Base-by-base conservation (phyloP, 495 filamentous ascomycete genomes). In the Annulohypoxylon moriforme region DNA sequence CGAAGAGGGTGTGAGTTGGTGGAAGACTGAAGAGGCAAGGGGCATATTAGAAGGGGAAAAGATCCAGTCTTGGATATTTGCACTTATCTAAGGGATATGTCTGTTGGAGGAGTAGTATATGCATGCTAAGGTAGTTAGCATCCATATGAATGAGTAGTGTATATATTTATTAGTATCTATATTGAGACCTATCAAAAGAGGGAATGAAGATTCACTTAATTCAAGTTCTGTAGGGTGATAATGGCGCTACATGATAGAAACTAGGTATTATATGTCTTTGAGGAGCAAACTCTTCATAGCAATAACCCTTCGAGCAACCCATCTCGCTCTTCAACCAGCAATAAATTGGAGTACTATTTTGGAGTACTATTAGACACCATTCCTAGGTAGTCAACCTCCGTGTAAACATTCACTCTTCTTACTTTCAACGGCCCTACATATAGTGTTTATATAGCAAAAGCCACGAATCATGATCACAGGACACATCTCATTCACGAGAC, bases 1-100 rank as follows among this genome's bases (percentile, higher is more conserved):
- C 27, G 88, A 89, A 74, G 82, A 88, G 57, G 92, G 92, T 3
- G 87, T 88, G 72, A 91, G 92, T 75, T 97, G 93, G 90, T 97
- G 94, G 94, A 88, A 79, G 78, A 88, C 84, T 24, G 89, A 90
- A 59, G 89, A 89, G 78, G 91, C 91, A 0, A 88, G 82, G 82
- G 78, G 77, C 3, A 93, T 94, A 75, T 73, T 93, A 59, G 86
- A 91, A 55, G 85, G 85, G 0, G 80, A 78, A 56, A 87, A 85
- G 79, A 83, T 87, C 18, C 85, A 25, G 20, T 2, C 47, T 34
- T 34, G 16, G 24, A 24, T 52, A 29, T 49, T 24, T 24, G 13
- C 9, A 49, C 10, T 49, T 10, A 22, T 20, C n/a, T 44, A 6
- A 20, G 33, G 33, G 36, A 36, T n/a, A 38, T 38, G 13, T 13